Conservation (phyloP, 2,329 filamentous ascomycete species). For the Paraphoma chrysanthemicola region DNA sequence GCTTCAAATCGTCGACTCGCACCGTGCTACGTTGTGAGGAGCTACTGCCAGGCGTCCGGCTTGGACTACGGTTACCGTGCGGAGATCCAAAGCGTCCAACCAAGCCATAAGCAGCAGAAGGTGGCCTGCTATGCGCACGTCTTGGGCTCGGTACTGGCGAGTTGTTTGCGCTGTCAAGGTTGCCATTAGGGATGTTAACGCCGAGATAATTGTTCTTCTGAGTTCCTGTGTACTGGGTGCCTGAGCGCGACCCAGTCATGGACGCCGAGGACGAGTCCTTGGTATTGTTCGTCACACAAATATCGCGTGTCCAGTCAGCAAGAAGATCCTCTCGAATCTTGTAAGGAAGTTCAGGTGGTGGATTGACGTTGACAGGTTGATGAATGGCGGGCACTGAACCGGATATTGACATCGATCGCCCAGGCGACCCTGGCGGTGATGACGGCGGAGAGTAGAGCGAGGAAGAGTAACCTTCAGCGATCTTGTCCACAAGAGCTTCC, state of each 20-base stretch:
- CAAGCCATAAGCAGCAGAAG: conserved; percentile 43
- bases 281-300: conserved; percentile 71
- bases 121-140: conserved; percentile 41
- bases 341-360: conserved; percentile 64
- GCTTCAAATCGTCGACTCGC: conserved; percentile 56
- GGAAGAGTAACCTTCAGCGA: conserved; percentile 74
- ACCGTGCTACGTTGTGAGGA: conserved; percentile 48
- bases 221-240: conserved; percentile 32
- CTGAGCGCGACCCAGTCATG: conserved; percentile 73
- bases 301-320: conserved; percentile 79
- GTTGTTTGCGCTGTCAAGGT: conserved; percentile 38
- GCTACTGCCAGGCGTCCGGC: conserved; percentile 41
- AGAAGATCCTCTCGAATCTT: conserved; percentile 78
- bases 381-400: conserved; percentile 53
- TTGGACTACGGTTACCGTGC: conserved; percentile 35
- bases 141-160: conserved; percentile 41
- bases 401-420: conserved; percentile 68
- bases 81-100: conserved; percentile 40
- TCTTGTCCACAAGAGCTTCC: conserved; percentile 73
- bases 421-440: conserved; percentile 75
- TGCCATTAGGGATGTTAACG: conserved; percentile 58
- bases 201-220: conserved; percentile 57
- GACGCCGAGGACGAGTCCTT: conserved; percentile 75
- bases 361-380: conserved; percentile 29
- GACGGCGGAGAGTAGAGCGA: conserved; percentile 68